Evolutionary conservation across 1,284 basidiomycete species (phyloP).

Genomic region (Pisolithus thermaeus): DNA sequence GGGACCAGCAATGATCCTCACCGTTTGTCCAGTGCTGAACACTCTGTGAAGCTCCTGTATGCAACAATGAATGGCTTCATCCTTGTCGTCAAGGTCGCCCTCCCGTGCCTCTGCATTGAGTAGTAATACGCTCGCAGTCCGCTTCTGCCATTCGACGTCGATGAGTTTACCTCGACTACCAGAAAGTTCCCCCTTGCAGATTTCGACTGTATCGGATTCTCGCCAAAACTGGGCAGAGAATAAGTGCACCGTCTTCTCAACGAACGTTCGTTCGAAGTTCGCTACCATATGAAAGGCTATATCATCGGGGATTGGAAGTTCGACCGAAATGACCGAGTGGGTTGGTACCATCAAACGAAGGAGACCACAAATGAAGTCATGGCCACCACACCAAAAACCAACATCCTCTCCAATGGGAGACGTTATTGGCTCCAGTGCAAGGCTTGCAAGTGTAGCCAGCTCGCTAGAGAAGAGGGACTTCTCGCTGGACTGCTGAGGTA

Average conservation of each 20-base stretch:
- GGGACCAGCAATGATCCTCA: too few relatives aligned
- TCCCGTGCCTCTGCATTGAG: too few relatives aligned
- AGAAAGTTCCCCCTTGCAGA: not conserved
- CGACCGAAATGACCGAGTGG: not conserved
- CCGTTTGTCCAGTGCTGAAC: too few relatives aligned
- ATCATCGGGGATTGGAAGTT: not conserved
- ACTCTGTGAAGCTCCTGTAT: too few relatives aligned
- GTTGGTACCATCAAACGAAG: not conserved
- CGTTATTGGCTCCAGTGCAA: not conserved
- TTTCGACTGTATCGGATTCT: not conserved
- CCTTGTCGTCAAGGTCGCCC: too few relatives aligned
- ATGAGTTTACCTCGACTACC: not conserved
- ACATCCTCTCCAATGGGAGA: not conserved
- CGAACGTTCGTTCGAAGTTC: not conserved
- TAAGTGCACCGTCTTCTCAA: not conserved
- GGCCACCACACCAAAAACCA: not conserved
- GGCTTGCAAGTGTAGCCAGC: not conserved
- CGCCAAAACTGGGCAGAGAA: slow-evolving; percentile 2
- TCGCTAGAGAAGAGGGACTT: not conserved
- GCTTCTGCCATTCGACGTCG: not conserved
- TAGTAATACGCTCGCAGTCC: not conserved
- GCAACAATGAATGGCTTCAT: too few relatives aligned
- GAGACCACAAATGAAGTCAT: not conserved
- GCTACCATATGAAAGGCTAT: not conserved
- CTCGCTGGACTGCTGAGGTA: not conserved